Evolutionary conservation across 129 eudicot genomes (phyloP), one percentile per base, ranked within the genome.

Genomic region (Cynara cardunculus): DNA sequence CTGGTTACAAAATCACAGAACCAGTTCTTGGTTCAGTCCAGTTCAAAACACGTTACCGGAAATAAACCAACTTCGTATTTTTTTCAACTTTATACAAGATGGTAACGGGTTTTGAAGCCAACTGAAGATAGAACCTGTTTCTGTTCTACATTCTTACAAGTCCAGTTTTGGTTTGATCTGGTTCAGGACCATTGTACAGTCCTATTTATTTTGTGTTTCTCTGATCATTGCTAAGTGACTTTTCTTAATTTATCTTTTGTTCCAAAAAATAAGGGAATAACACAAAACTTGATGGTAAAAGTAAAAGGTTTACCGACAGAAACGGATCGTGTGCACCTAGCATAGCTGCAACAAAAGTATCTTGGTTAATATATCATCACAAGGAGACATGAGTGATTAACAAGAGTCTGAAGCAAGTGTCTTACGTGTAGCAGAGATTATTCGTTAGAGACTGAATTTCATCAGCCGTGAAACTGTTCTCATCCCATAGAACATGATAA

Each of bases 311-410:
- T 87, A 94, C 99, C 99, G 13, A 94, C 86, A 4, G 99, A 94
- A 78, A 94, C 99, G 12, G 99, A 94, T 32, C 99, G 86, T 1
- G 99, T 94, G 92, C 99, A 94, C 69, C 99, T 85, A 13, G 99
- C 99, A 82, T 92, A 94, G 74, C 99, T 94, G 93, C 41, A 79
- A 61, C 4, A 37, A 67, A 8, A 49, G 3, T 64, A 16, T 73
- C 3, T 25, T 24, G 6, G 19, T 18, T 37, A 78, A 69, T 44
- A 44, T 76, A 77, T 71, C 8, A 80, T 71, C 10, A 27, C 12
- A 82, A 27, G 35, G 82, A n/a, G 1, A 31, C 22, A 73, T 7
- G 25, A 69, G 49, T 32, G 32, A 78, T 69, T n/a, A 53, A 7
- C 64, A 71, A 25, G 46, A 59, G 10, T 25, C 3, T 46, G 24